A percentile compares a stretch with the other conserved stretches of the same genome.
Evolutionary conservation across 306 rosid genomes (phyloP).

Genomic region (Astragalus glycyphyllos): DNA sequence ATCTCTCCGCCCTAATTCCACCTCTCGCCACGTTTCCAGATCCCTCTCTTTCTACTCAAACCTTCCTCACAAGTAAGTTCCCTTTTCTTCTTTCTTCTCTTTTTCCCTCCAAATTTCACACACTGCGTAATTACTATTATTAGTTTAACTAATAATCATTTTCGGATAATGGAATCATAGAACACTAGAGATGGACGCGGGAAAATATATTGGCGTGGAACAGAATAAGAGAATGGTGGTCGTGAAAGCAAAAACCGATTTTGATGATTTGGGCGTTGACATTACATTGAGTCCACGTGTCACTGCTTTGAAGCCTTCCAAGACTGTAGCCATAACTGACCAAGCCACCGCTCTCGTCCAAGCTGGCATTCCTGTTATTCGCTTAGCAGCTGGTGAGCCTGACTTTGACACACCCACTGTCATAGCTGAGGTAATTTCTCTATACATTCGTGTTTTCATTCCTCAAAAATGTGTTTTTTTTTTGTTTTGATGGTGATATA

Average conservation of each 20-base stretch:
- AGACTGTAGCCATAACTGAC: slow-evolving; percentile 84
- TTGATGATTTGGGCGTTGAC: slow-evolving; percentile 55
- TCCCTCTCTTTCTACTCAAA: slow-evolving; percentile 32
- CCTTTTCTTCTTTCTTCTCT: background rate
- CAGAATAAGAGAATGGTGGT: slow-evolving; percentile 1
- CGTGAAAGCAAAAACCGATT: slow-evolving; percentile 50
- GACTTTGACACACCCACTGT: slow-evolving; percentile 88
- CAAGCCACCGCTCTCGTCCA: slow-evolving; percentile 84
- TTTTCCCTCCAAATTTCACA: background rate
- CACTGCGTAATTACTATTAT: too few relatives aligned
- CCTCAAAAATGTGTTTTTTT: background rate
- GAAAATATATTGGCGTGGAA: slow-evolving; percentile 21
- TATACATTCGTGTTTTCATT: background rate
- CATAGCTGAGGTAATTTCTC: slow-evolving; percentile 60
- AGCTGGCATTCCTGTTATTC: slow-evolving; percentile 89
- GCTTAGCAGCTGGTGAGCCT: slow-evolving; percentile 90
- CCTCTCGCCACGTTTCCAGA: slow-evolving; percentile 16
- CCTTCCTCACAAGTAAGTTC: slow-evolving; percentile 20
- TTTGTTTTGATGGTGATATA: background rate
- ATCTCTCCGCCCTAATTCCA: background rate
- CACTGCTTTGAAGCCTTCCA: slow-evolving; percentile 81
- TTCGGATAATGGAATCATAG: background rate
- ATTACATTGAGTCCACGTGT: slow-evolving; percentile 82
- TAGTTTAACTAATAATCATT: background rate
- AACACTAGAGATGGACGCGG: slow-evolving; percentile 37